phyloP scores from a whole-genome alignment of 2,329 filamentous ascomycete species.

The Fusarium multiceps region DNA sequence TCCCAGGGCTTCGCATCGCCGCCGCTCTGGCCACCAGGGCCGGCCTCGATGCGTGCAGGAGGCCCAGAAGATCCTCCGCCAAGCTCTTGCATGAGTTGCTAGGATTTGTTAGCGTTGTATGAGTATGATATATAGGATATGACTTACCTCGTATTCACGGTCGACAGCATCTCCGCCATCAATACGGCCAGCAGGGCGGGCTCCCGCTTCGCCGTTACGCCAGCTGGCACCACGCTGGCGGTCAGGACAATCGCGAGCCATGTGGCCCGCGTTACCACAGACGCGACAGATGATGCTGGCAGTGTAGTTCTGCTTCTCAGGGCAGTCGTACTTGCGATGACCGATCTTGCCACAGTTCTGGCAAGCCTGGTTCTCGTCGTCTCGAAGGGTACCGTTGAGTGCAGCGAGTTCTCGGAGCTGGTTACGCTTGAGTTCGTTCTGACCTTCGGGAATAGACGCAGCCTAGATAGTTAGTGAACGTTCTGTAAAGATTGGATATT shows the following conservation, averaged over 20 bases:
- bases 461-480: conserved; percentile 68
- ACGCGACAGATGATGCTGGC: conserved; percentile 99
- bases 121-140: neutral
- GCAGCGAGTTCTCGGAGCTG: conserved; percentile 97
- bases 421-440: conserved; percentile 99
- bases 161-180: conserved; percentile 87
- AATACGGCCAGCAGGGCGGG: conserved; percentile 69
- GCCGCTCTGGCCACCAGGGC: conserved; percentile 69
- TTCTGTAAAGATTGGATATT: neutral
- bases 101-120: conserved; percentile 54
- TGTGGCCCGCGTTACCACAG: conserved; percentile 97
- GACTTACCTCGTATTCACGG: conserved; percentile 89
- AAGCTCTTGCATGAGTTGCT: conserved; percentile 98
- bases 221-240: conserved; percentile 89
- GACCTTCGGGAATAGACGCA: conserved; percentile 96
- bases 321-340: conserved; percentile 98
- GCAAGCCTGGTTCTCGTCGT: conserved; percentile 99
- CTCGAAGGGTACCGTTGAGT: conserved; percentile 97
- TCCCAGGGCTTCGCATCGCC: conserved; percentile 86
- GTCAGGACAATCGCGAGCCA: conserved; percentile 98
- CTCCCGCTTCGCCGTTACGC: conserved; percentile 78
- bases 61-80: conserved; percentile 72
- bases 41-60: conserved; percentile 87
- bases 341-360: conserved; percentile 99
- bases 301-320: conserved; percentile 98